Conservation (phyloP, 1,139 yeast species). For the Candida sojae region DNA sequence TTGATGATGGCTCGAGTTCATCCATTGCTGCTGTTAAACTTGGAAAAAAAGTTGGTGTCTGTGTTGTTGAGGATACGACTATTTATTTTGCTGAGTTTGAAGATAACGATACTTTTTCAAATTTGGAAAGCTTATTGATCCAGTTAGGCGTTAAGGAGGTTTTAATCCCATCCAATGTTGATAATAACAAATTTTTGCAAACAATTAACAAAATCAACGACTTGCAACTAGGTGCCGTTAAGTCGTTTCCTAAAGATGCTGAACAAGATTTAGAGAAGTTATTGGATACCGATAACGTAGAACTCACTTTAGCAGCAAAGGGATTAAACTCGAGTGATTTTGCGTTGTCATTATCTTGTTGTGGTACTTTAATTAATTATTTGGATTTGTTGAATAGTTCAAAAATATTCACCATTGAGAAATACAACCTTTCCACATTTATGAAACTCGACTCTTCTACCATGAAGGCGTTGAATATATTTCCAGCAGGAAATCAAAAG, state of each 20-base stretch:
- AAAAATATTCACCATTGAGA: conserved; percentile 52
- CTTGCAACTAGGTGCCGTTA: conserved; percentile 64
- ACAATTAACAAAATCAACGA: conserved; percentile 73
- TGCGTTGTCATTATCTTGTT: conserved; percentile 42
- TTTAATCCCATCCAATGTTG: conserved; percentile 52
- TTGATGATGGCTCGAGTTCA: conserved; percentile 61
- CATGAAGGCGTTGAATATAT: conserved; percentile 79
- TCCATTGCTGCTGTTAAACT: conserved; percentile 72
- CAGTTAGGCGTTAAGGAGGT: conserved; percentile 91
- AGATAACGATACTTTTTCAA: conserved; percentile 86
- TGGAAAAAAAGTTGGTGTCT: conserved; percentile 68
- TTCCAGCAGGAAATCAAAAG: conserved; percentile 59
- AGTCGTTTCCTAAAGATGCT: conserved; percentile 62
- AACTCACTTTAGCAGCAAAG: conserved; percentile 62
- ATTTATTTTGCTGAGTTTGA: conserved; percentile 78
- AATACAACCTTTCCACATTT: conserved; percentile 70
- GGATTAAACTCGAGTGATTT: conserved; percentile 42
- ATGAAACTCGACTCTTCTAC: conserved; percentile 94
- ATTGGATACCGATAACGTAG: conserved; percentile 47
- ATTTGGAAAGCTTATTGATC: conserved; percentile 79
- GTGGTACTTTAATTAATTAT: conserved; percentile 67
- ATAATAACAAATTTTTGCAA: conserved; percentile 54
- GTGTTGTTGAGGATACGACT: conserved; percentile 75
- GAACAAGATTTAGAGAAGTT: conserved; percentile 75
- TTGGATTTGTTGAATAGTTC: conserved; percentile 60